A percentile compares a stretch with the other conserved stretches of the same genome.
Conservation (phyloP, 2,329 filamentous ascomycete species). For the Lithohypha guttulata region DNA sequence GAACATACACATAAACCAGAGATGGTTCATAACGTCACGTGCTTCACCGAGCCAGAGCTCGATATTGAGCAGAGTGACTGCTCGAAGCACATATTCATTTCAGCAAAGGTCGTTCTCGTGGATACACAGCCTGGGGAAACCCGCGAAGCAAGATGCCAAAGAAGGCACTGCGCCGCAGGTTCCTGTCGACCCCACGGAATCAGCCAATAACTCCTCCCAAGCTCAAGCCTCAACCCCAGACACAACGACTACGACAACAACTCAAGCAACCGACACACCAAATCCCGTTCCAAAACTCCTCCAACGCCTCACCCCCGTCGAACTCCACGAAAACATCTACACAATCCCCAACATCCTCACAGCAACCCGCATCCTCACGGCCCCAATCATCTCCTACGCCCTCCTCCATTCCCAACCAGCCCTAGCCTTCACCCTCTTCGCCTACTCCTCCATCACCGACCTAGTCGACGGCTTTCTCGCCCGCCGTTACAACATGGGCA, state of each 20-base stretch:
- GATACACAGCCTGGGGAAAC: too few species aligned
- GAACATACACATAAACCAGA: too few species aligned
- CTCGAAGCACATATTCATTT: too few species aligned
- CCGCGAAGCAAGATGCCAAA: too few species aligned
- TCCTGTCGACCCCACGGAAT: too few species aligned
- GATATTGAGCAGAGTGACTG: too few species aligned
- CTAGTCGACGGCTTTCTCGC: constrained; percentile 91
- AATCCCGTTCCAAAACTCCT: constrained; percentile 24
- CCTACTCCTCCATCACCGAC: constrained; percentile 84
- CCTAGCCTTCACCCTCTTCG: constrained; percentile 74
- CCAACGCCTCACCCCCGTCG: constrained; percentile 26
- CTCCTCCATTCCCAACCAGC: constrained; percentile 72
- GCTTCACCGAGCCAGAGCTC: too few species aligned
- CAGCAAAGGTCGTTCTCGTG: too few species aligned
- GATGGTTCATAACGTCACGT: too few species aligned
- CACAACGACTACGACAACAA: not conserved
- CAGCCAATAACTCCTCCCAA: too few species aligned
- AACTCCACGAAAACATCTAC: constrained; percentile 77
- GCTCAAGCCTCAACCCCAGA: too few species aligned
- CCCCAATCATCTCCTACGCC: constrained; percentile 78
- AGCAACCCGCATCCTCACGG: constrained; percentile 68
- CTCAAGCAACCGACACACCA: not conserved
- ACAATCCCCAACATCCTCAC: constrained; percentile 93
- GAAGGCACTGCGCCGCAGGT: too few species aligned
- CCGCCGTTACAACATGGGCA: constrained; percentile 73